These are phyloP conservation scores for Amanita molliuscula DNA, from an alignment of 768 basidiomycete species.

Conservation along the genomic window DNA sequence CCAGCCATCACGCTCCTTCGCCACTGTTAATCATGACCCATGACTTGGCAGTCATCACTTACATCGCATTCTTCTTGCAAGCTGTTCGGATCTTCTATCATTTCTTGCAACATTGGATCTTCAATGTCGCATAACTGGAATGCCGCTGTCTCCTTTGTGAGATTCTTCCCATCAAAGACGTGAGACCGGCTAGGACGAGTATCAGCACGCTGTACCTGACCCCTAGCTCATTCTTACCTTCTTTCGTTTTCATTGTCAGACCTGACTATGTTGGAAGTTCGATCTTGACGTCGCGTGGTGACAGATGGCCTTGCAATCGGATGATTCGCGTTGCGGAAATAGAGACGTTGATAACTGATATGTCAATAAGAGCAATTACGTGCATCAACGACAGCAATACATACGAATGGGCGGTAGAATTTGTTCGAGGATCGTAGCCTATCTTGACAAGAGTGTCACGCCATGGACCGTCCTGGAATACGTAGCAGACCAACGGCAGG, in stretches of 20 bases:
- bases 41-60: constrained; percentile 17
- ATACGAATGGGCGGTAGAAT: constrained; percentile 67
- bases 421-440: constrained; percentile 81
- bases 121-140: constrained; percentile 91
- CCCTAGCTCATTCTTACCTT: constrained; percentile 22
- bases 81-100: constrained; percentile 68
- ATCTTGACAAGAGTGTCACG: constrained; percentile 80
- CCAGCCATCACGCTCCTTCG: constrained; percentile 83
- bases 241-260: constrained; percentile 29
- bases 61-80: constrained; percentile 70
- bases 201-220: constrained; percentile 5
- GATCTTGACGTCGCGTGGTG: constrained; percentile 55
- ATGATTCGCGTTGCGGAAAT: constrained; percentile 83
- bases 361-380: not conserved
- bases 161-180: constrained; percentile 77
- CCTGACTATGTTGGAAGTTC: constrained; percentile 30
- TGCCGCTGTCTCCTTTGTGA: constrained; percentile 80
- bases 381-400: constrained; percentile 17
- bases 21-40: not conserved
- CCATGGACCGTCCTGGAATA: constrained; percentile 92
- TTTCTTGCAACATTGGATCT: constrained; percentile 72
- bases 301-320: constrained; percentile 71
- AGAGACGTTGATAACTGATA: constrained; percentile 82
- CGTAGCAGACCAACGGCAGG: constrained; percentile 74
- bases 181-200: constrained; percentile 48